Percentiles rank a stretch among this genome's conserved stretches.
Conservation (phyloP, 495 filamentous ascomycete genomes). For the Penicillium lagena region DNA sequence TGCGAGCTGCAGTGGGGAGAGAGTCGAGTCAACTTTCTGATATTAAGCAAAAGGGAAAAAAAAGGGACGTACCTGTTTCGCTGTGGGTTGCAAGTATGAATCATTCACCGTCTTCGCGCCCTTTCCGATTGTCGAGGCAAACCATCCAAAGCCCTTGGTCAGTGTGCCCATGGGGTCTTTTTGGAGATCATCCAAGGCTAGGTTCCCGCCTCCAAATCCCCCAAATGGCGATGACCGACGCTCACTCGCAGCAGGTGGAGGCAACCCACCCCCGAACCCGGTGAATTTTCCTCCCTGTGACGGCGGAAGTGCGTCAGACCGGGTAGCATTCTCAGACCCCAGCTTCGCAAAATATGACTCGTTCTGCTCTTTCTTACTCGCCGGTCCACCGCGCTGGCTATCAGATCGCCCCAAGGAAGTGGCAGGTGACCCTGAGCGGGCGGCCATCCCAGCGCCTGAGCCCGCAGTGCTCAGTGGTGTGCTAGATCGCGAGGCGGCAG, state of each 20-base stretch:
- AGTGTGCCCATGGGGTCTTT: conserved; percentile 85
- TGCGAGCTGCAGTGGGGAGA: conserved; percentile 46
- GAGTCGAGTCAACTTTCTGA: too few species aligned
- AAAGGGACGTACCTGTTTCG: conserved; percentile 60
- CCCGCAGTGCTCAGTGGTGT: conserved; percentile 20
- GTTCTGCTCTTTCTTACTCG: conserved; percentile 56
- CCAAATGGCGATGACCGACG: conserved; percentile 20
- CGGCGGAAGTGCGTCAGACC: conserved; percentile 68
- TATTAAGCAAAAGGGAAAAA: neutral
- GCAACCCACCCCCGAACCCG: conserved; percentile 76
- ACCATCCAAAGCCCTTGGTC: conserved; percentile 92
- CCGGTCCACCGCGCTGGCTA: conserved; percentile 15
- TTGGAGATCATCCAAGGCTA: conserved; percentile 75
- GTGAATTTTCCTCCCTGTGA: conserved; percentile 86
- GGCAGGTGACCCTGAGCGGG: conserved; percentile 24
- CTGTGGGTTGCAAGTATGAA: conserved; percentile 82
- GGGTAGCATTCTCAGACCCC: conserved; percentile 71
- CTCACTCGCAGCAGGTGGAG: conserved; percentile 22
- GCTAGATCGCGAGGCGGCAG: conserved; percentile 22
- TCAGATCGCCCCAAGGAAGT: conserved; percentile 14
- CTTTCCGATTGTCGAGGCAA: conserved; percentile 76
- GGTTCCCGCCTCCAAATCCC: conserved; percentile 37
- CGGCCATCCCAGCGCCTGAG: conserved; percentile 14
- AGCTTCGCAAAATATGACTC: conserved; percentile 86
- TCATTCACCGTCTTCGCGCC: conserved; percentile 85